Conservation (phyloP, 805 yeast genomes). For the Candida ponderosae region DNA sequence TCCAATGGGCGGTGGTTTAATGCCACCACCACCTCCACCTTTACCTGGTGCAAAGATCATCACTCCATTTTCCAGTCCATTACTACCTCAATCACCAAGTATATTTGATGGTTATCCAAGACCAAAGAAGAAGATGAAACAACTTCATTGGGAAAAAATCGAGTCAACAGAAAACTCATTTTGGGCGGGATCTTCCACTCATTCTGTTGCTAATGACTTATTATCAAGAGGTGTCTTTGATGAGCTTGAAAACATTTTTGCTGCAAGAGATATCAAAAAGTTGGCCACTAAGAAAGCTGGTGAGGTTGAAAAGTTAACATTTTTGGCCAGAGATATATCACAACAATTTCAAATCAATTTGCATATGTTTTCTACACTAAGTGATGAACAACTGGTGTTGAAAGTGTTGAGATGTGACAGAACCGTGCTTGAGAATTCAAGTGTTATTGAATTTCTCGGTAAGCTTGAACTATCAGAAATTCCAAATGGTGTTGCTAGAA, state of each 20-base stretch:
- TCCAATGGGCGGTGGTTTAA: conserved; percentile 10
- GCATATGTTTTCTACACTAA: conserved; percentile 47
- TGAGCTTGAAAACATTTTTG: conserved; percentile 53
- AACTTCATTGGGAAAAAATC: conserved; percentile 77
- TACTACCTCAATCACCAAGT: conserved; percentile 22
- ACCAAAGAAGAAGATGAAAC: conserved; percentile 58
- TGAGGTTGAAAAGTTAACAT: conserved; percentile 39
- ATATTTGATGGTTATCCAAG: conserved; percentile 28
- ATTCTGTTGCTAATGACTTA: conserved; percentile 41
- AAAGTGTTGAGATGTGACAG: conserved; percentile 56
- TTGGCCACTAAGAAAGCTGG: conserved; percentile 29
- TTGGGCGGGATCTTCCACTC: conserved; percentile 45
- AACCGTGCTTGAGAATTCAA: conserved; percentile 41
- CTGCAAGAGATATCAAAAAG: conserved; percentile 33
- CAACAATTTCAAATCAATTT: conserved; percentile 78
- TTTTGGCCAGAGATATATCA: conserved; percentile 62
- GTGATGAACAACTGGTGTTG: conserved; percentile 46
- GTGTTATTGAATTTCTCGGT: conserved; percentile 62
- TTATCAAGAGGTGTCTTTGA: conserved; percentile 53
- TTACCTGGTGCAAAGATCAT: conserved; percentile 15
- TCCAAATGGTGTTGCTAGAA: conserved; percentile 45
- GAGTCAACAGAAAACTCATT: conserved; percentile 51
- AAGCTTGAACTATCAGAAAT: conserved; percentile 58
- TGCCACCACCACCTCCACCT: conserved; percentile 22
- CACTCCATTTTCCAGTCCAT: conserved; percentile 11